Conservation (phyloP, 805 yeast species). For the Debaryomyces prosopidis region DNA sequence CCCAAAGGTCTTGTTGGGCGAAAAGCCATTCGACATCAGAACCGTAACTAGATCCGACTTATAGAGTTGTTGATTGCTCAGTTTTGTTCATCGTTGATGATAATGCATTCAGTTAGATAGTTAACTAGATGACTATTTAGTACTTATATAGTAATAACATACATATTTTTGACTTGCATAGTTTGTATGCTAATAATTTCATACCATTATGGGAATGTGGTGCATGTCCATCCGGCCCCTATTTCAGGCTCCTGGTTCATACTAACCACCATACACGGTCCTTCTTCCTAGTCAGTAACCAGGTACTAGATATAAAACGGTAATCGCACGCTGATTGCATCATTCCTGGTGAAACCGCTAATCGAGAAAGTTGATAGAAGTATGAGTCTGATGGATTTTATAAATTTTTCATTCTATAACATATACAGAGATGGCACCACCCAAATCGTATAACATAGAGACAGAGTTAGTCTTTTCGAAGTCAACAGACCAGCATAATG, state of each 20-base stretch:
- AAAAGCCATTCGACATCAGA: constrained; percentile 68
- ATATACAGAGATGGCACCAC: constrained; percentile 12
- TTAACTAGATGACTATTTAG: background rate
- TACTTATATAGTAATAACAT: background rate
- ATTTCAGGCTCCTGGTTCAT: too few relatives aligned
- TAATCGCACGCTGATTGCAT: constrained; percentile 6
- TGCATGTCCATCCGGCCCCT: too few relatives aligned
- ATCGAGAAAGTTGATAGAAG: constrained; percentile 1
- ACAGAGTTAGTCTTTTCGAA: constrained; percentile 68
- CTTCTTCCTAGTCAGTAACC: too few relatives aligned
- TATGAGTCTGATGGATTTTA: background rate
- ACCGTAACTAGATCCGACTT: constrained; percentile 73
- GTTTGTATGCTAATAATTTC: too few relatives aligned
- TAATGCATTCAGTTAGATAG: background rate
- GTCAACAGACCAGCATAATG: constrained; percentile 66
- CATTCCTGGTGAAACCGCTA: constrained; percentile 5
- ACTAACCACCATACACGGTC: too few relatives aligned
- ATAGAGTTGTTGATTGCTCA: constrained; percentile 20
- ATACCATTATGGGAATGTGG: too few relatives aligned
- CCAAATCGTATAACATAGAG: constrained; percentile 53
- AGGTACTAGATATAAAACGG: background rate
- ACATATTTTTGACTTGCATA: background rate
- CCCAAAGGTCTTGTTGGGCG: constrained; percentile 56
- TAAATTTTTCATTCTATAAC: background rate
- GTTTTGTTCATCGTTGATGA: background rate